Conservation (phyloP, 1,139 yeast genomes). For the Scheffersomyces lignicola region DNA sequence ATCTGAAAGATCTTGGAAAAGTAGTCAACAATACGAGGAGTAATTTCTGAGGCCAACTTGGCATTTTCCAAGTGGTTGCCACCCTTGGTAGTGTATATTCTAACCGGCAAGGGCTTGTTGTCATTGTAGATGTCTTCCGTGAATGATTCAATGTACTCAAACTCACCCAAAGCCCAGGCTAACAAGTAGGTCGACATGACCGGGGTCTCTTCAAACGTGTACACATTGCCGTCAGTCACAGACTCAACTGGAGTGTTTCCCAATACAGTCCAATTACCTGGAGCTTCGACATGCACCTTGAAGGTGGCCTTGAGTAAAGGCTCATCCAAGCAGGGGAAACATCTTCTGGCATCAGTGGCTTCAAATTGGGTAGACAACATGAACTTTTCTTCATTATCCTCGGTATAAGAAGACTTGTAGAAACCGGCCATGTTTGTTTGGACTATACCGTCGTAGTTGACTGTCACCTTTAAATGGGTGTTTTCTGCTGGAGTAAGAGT, state of each 20-base stretch:
- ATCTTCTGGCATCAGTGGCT: slow-evolving; percentile 82
- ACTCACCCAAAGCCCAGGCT: slow-evolving; percentile 78
- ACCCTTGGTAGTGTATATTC: slow-evolving; percentile 75
- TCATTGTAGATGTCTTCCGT: slow-evolving; percentile 26
- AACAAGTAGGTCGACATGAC: slow-evolving; percentile 73
- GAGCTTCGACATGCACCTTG: slow-evolving; percentile 59
- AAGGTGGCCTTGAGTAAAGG: slow-evolving; percentile 76
- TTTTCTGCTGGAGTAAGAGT: slow-evolving; percentile 5
- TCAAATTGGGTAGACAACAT: slow-evolving; percentile 85
- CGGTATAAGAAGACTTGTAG: slow-evolving; percentile 71
- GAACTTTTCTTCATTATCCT: slow-evolving; percentile 59
- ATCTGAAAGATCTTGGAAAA: slow-evolving; percentile 65
- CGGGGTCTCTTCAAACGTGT: slow-evolving; percentile 54
- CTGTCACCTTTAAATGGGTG: slow-evolving; percentile 22
- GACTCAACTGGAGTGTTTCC: slow-evolving; percentile 66
- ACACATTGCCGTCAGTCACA: slow-evolving; percentile 17
- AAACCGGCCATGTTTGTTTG: slow-evolving; percentile 73
- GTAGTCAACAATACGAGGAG: slow-evolving; percentile 67
- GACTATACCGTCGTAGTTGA: slow-evolving; percentile 47
- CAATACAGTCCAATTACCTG: slow-evolving; percentile 59
- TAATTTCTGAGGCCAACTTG: slow-evolving; percentile 59
- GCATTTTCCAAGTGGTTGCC: slow-evolving; percentile 56
- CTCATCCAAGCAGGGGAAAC: slow-evolving; percentile 83
- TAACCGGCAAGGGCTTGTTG: slow-evolving; percentile 65
- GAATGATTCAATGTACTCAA: slow-evolving; percentile 65